Percentiles rank a stretch among this genome's conserved stretches.
These are phyloP conservation scores for Pseudogymnoascus sp. DNA, from an alignment of 2,329 filamentous ascomycete species.

Conservation along the genomic window DNA sequence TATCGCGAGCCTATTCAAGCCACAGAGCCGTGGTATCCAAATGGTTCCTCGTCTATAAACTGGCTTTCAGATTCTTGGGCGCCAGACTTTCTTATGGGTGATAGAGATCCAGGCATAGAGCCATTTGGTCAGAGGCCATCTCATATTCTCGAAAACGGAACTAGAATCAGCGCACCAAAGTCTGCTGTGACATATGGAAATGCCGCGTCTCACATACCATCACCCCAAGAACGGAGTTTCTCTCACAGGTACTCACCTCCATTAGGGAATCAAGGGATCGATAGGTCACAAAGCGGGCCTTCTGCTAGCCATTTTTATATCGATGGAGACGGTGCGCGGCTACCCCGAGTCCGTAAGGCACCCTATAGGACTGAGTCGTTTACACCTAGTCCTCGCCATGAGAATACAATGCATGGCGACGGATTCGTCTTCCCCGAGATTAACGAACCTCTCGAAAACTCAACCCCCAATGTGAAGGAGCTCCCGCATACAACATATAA, in stretches of 20 bases:
- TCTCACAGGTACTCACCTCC: background rate
- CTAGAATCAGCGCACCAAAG: background rate
- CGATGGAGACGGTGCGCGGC: constrained; percentile 23
- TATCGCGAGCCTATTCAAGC: background rate
- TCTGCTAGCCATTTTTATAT: constrained; percentile 22
- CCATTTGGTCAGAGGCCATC: background rate
- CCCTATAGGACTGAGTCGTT: constrained; percentile 16
- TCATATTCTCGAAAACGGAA: background rate
- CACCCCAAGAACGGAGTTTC: background rate
- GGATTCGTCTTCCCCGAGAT: constrained; percentile 9
- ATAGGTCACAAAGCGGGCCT: constrained; percentile 15
- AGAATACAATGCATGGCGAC: background rate
- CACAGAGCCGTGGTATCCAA: constrained; percentile 17
- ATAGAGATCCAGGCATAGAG: background rate
- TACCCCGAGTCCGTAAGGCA: constrained; percentile 21
- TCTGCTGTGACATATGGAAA: background rate
- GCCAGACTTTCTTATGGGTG: constrained; percentile 16
- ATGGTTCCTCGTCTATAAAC: constrained; percentile 22
- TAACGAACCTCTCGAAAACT: constrained; percentile 7
- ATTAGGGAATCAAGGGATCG: background rate
- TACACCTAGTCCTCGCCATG: background rate
- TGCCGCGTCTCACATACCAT: background rate
- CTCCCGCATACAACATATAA: constrained; percentile 17
- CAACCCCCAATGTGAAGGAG: background rate
- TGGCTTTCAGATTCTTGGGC: constrained; percentile 24